Conservation (phyloP, 1,139 yeast genomes). For the Kazachstania sp. region DNA sequence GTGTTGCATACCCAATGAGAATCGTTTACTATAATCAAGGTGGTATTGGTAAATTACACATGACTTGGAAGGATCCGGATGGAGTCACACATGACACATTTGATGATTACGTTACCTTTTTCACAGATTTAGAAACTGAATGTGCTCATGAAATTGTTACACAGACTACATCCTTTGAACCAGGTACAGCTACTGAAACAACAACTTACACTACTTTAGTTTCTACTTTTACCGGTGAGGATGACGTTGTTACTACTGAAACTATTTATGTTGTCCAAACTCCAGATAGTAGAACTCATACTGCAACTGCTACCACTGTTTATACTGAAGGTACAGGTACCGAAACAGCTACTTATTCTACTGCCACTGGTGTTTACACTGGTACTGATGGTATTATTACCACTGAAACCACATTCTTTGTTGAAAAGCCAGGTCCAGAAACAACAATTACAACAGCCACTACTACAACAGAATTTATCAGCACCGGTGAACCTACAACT, state of each 20-base stretch:
- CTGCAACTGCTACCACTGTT: neutral
- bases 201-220: neutral
- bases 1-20: constrained; percentile 3
- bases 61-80: constrained; percentile 1
- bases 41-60: neutral
- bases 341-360: neutral
- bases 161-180: neutral
- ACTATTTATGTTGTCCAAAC: constrained; percentile 1
- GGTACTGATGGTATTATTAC: neutral
- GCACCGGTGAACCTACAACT: neutral
- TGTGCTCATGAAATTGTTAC: neutral
- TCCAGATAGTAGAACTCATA: neutral
- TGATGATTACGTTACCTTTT: neutral
- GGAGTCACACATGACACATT: neutral
- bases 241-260: constrained; percentile 3
- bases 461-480: neutral
- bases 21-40: constrained; percentile 1
- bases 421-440: neutral
- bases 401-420: neutral
- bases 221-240: neutral
- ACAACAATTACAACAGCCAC: neutral
- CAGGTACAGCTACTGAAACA: neutral
- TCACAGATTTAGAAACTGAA: neutral
- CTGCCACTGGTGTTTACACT: neutral
- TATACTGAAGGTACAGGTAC: neutral